Evolutionary conservation across 495 filamentous ascomycete species (phyloP), one percentile per base, ranked within the genome.

Genomic region (Paragyromitra xinjiangensis): DNA sequence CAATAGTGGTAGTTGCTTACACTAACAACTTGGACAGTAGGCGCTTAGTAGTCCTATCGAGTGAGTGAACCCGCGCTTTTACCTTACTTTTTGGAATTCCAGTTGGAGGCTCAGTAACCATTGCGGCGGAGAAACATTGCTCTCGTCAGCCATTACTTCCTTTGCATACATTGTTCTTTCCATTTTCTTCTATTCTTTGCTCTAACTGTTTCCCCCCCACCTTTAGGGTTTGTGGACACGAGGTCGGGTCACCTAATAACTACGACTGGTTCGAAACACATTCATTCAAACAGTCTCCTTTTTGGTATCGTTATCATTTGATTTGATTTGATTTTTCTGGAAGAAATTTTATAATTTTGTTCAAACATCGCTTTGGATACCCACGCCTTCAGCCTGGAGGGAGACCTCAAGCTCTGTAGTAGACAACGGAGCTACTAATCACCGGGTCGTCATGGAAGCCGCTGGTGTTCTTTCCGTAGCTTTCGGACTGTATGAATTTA

Each of bases 401-500:
- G 51, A 24, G 24, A 66, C 39, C 50, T 75, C 44, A 24, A 71
- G 56, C 48, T 67, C 65, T 45, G 53, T 7, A 42, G 40, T 64
- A 66, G 45, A 14, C 24, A 50, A 5, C 50, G 16, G 6, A 58
- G 11, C 29, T 34, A 34, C 29, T 34, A 34, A 34, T 34, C 29
- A 0, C 29, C 2, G 3, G n/a, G 39, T 39, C 37, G 48, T 24
- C 22, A 79, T 79, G 77, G 77, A 79, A 34, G 77, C 77, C 19
- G 75, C 77, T 8, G 78, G 78, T 6, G 76, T 80, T 22, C 63
- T 80, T n/a, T 80, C 78, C 1, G 62, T 66, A 16, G 77, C 76
- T 16, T 80, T 80, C 63, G 78, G 78, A 69, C 69, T 80, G 78
- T 80, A 79, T 40, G 63, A 19, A 16, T 11, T 39, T 26, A 4